These are phyloP conservation scores for Senecio squalidus DNA, from an alignment of 140 eudicot species.

Conservation along the genomic window DNA sequence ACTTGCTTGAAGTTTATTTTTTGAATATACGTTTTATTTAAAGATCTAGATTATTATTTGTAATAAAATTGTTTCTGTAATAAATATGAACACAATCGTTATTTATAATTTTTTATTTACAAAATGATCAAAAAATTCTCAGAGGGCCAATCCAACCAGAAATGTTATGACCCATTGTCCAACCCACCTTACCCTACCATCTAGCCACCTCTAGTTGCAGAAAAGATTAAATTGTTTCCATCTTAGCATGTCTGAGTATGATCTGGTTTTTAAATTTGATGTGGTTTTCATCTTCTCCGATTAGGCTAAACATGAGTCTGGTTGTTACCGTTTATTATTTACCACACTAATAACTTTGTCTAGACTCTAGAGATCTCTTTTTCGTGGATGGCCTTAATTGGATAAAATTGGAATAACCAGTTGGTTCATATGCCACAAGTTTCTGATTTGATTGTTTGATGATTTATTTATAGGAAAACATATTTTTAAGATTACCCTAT, in stretches of 20 bases:
- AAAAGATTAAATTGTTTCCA: not conserved
- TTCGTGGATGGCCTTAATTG: conserved; percentile 3
- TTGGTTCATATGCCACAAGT: conserved; percentile 14
- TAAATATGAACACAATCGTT: not conserved
- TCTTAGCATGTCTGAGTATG: not conserved
- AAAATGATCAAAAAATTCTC: not conserved
- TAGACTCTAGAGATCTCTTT: not conserved
- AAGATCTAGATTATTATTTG: too few species aligned
- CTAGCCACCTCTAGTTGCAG: not conserved
- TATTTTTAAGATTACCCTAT: conserved; percentile 35
- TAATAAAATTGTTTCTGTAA: too few species aligned
- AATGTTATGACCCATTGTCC: not conserved
- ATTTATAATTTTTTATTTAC: not conserved
- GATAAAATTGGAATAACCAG: conserved; percentile 15
- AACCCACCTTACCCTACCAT: not conserved
- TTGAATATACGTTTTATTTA: too few species aligned
- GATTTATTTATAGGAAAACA: conserved; percentile 44
- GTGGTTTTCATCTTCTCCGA: not conserved
- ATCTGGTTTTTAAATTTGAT: not conserved
- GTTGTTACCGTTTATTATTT: not conserved
- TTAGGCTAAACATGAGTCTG: not conserved
- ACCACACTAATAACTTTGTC: not conserved
- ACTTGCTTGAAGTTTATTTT: not conserved
- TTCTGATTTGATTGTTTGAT: conserved; percentile 32
- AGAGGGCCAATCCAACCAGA: not conserved